Conservation (phyloP, 495 filamentous ascomycete genomes). For the Penicillium psychrofluorescens region DNA sequence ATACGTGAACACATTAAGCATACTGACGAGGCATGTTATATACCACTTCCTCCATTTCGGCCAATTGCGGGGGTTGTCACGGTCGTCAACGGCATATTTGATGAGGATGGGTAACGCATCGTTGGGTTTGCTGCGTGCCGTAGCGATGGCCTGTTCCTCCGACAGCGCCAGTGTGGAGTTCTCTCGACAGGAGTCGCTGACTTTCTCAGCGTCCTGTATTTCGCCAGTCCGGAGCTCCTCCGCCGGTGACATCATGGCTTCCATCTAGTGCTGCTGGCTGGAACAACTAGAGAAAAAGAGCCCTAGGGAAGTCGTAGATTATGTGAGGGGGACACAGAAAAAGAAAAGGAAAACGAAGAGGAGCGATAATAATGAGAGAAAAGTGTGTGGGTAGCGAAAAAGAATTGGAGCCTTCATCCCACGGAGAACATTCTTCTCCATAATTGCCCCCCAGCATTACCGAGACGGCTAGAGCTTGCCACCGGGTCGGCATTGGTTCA, state of each 20-base stretch:
- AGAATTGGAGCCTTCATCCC: slow-evolving; percentile 1
- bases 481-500: not conserved
- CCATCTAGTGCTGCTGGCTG: too few relatives aligned
- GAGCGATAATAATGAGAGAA: not conserved
- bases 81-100: slow-evolving; percentile 28
- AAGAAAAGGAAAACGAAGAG: not conserved
- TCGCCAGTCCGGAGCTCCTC: not conserved
- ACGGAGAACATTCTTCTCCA: slow-evolving; percentile 4
- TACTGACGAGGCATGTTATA: slow-evolving; percentile 31
- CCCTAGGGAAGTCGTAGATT: too few relatives aligned
- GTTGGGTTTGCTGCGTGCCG: slow-evolving; percentile 16
- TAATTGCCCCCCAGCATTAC: slow-evolving; percentile 5
- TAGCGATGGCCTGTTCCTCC: slow-evolving; percentile 22
- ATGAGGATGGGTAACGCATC: slow-evolving; percentile 23
- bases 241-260: slow-evolving; percentile 1
- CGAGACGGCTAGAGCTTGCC: slow-evolving; percentile 1
- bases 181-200: slow-evolving; percentile 6
- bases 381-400: not conserved
- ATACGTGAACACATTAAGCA: slow-evolving; percentile 38
- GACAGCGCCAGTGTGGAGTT: slow-evolving; percentile 11
- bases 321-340: not conserved
- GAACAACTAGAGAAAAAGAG: too few relatives aligned
- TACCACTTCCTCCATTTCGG: slow-evolving; percentile 40
- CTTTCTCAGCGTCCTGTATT: slow-evolving; percentile 8
- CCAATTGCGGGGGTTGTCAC: slow-evolving; percentile 42